These are phyloP conservation scores for Basipetospora chlamydospora DNA, from an alignment of 2,329 filamentous ascomycete species.

Conservation along the genomic window DNA sequence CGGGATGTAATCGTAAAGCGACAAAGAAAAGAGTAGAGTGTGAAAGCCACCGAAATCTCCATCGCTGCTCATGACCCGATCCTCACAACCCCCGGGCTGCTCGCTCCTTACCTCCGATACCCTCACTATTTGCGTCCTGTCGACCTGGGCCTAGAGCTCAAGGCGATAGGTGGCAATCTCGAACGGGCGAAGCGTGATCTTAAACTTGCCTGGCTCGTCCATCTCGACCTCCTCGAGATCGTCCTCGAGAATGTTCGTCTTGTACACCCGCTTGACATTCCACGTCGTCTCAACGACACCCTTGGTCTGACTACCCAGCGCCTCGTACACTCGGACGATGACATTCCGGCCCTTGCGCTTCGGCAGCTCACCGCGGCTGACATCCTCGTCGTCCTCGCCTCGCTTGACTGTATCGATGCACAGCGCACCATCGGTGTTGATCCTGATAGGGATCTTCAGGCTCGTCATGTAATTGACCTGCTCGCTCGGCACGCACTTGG, in stretches of 20 bases:
- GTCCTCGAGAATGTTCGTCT: conserved; percentile 82
- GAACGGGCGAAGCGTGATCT: conserved; percentile 59
- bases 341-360: conserved; percentile 61
- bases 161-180: conserved; percentile 74
- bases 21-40: too few relatives aligned
- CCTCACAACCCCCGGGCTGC: background rate
- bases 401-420: conserved; percentile 85
- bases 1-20: too few relatives aligned
- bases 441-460: conserved; percentile 31
- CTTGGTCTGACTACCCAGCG: conserved; percentile 64
- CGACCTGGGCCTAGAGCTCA: conserved; percentile 32
- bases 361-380: conserved; percentile 45
- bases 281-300: conserved; percentile 56
- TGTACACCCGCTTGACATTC: conserved; percentile 61
- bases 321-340: conserved; percentile 77
- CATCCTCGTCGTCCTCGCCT: conserved; percentile 73
- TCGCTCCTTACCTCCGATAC: background rate
- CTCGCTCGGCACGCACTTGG: conserved; percentile 16
- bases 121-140: conserved; percentile 8
- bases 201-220: conserved; percentile 30
- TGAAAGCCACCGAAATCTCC: too few relatives aligned
- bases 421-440: conserved; percentile 53
- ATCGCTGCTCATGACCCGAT: too few relatives aligned
- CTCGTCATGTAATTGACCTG: conserved; percentile 14
- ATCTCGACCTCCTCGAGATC: conserved; percentile 53